Conservation (phyloP, 2,329 filamentous ascomycete genomes). For the Trichoderma lentiforme region DNA sequence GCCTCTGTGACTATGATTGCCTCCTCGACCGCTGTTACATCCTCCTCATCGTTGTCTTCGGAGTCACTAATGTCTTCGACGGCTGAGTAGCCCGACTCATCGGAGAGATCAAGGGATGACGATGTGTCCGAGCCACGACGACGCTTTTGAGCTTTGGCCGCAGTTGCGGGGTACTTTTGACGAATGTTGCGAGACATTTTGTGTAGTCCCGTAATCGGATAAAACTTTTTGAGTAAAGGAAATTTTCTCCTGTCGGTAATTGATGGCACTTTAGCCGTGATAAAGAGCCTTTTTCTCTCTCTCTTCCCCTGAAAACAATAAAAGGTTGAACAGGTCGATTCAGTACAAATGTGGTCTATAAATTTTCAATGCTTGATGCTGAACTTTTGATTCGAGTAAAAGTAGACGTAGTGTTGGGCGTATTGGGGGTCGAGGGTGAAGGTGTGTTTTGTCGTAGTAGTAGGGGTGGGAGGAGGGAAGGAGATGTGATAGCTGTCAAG, state of each 20-base stretch:
- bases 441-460: background rate
- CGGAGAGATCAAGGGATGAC: constrained; percentile 57
- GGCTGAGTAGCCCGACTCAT: constrained; percentile 69
- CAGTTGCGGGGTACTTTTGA: constrained; percentile 43
- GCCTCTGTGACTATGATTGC: constrained; percentile 60
- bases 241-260: background rate
- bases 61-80: constrained; percentile 78
- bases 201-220: background rate
- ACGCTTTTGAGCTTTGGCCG: constrained; percentile 45
- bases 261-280: background rate
- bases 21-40: constrained; percentile 76
- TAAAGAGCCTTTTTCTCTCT: background rate
- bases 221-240: background rate
- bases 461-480: background rate
- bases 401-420: background rate
- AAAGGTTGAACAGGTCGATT: background rate
- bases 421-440: background rate
- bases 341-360: background rate
- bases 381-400: background rate
- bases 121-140: constrained; percentile 53
- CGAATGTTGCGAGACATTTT: constrained; percentile 54
- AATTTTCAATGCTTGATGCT: background rate
- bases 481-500: background rate
- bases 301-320: background rate
- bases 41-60: constrained; percentile 73